phyloP scores from a whole-genome alignment of 164 flowering plant species.

The Annona cherimola region DNA sequence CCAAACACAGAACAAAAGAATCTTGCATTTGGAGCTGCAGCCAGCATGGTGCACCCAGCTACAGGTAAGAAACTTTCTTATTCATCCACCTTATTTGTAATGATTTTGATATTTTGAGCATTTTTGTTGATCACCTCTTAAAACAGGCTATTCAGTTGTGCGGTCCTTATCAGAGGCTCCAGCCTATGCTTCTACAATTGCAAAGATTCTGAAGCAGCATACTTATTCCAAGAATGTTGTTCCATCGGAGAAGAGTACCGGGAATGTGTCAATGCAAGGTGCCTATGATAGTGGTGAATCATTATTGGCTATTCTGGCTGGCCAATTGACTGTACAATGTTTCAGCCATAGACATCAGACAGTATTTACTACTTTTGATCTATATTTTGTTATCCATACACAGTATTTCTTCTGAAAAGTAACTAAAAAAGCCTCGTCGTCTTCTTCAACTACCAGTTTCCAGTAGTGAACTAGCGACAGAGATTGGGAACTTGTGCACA shows the following conservation, averaged over 20 bases:
- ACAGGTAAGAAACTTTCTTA: conserved; percentile 46
- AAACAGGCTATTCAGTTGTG: conserved; percentile 88
- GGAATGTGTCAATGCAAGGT: conserved; percentile 79
- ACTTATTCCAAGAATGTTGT: conserved; percentile 19
- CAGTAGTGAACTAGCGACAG: too few species aligned
- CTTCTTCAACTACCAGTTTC: too few species aligned
- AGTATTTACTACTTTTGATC: too few species aligned
- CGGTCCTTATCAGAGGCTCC: conserved; percentile 98
- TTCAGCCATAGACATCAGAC: not conserved
- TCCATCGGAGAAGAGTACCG: conserved; percentile 18
- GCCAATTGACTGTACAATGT: not conserved
- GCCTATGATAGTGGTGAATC: not conserved
- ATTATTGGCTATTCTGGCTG: not conserved
- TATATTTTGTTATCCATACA: too few species aligned
- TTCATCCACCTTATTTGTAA: not conserved
- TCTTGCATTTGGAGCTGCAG: conserved; percentile 99
- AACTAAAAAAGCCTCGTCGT: too few species aligned
- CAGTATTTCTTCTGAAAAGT: too few species aligned
- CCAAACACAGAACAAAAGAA: conserved; percentile 91
- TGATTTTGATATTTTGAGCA: not conserved
- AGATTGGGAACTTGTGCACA: too few species aligned
- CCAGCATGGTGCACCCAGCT: conserved; percentile 99
- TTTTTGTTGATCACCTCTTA: not conserved
- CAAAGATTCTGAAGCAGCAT: conserved; percentile 51
- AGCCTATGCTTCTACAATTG: conserved; percentile 80